phyloP scores from a whole-genome alignment of 768 basidiomycete species.

The Leccinum obscurum region DNA sequence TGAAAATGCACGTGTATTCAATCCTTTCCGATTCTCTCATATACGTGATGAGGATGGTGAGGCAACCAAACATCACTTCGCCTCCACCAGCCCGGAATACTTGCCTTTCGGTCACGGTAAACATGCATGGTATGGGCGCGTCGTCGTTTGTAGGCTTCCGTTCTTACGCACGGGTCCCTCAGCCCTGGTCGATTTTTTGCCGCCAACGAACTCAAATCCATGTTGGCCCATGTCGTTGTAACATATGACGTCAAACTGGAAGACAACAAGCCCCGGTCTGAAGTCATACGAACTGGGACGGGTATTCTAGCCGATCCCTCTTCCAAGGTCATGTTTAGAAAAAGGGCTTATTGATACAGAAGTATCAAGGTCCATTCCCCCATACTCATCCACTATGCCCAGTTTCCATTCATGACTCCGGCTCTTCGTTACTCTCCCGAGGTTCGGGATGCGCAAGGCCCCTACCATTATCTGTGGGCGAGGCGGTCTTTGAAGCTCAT shows the following conservation, averaged over 20 bases:
- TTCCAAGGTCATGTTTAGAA: not conserved
- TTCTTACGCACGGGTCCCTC: not conserved
- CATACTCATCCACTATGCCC: too few relatives aligned
- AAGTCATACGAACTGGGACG: not conserved
- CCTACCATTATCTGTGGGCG: too few relatives aligned
- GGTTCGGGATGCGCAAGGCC: too few relatives aligned
- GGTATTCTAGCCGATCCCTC: not conserved
- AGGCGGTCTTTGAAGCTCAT: too few relatives aligned
- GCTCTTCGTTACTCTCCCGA: too few relatives aligned
- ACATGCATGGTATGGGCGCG: not conserved
- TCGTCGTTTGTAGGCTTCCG: not conserved
- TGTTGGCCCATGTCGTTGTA: not conserved
- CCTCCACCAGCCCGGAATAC: not conserved
- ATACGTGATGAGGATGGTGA: not conserved
- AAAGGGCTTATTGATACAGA: not conserved
- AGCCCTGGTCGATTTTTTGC: conserved; percentile 16
- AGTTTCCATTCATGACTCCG: too few relatives aligned
- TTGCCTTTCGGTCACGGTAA: not conserved
- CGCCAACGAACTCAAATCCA: not conserved
- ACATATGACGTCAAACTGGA: not conserved
- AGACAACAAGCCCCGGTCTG: not conserved
- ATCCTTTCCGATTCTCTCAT: not conserved
- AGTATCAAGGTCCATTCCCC: not conserved
- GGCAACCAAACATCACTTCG: not conserved
- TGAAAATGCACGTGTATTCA: not conserved